Conservation (phyloP, 2,329 filamentous ascomycete species). For the Didymella sp. region DNA sequence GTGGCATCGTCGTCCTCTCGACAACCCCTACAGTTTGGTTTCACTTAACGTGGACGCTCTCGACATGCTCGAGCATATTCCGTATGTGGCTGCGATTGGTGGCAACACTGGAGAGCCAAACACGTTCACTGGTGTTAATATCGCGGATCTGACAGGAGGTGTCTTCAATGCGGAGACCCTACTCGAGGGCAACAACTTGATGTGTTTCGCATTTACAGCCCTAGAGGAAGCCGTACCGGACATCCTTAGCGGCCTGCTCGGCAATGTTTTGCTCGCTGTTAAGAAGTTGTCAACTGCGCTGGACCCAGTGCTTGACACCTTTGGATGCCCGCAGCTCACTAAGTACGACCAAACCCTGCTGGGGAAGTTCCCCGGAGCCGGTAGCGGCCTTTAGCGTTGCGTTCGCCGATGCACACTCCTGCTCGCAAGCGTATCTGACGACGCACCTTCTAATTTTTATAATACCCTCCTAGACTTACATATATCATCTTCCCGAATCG, state of each 20-base stretch:
- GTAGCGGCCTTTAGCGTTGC: constrained; percentile 8
- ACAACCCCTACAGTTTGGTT: constrained; percentile 11
- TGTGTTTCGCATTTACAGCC: constrained; percentile 55
- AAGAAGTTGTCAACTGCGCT: constrained; percentile 24
- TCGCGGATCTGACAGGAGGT: constrained; percentile 48
- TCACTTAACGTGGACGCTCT: constrained; percentile 13
- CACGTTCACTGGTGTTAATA: constrained; percentile 47
- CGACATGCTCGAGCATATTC: constrained; percentile 26
- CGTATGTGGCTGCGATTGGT: constrained; percentile 43
- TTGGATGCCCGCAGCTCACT: constrained; percentile 20
- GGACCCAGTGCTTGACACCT: constrained; percentile 2
- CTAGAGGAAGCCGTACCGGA: no score
- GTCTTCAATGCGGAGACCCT: constrained; percentile 54
- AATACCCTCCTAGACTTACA: background rate
- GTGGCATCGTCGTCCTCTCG: constrained; percentile 35
- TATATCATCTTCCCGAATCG: background rate
- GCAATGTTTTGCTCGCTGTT: constrained; percentile 31
- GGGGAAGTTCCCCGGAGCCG: constrained; percentile 17
- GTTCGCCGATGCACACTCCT: background rate
- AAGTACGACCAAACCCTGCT: constrained; percentile 11
- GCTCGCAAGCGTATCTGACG: background rate
- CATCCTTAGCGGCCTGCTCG: constrained; percentile 35
- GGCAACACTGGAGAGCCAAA: constrained; percentile 47
- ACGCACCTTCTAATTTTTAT: background rate
- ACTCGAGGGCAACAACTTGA: constrained; percentile 57